Evolutionary conservation across 139 green algal species (phyloP).

Genomic region (Dunaliella sp.): DNA sequence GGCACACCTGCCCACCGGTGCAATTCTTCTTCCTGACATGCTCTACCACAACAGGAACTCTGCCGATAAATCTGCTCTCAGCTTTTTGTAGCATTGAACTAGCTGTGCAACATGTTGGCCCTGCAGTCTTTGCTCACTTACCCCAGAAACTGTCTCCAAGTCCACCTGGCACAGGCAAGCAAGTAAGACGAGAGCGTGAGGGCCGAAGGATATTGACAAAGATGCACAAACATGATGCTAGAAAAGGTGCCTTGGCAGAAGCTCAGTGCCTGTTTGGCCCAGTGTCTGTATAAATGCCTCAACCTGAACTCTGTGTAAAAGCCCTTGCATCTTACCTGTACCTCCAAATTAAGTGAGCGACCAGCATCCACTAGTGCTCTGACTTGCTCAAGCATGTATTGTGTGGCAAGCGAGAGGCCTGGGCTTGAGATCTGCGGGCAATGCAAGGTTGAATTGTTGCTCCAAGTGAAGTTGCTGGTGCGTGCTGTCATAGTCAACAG

Average conservation of each 20-base stretch:
- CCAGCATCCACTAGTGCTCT: not conserved
- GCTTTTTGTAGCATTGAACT: too few species aligned
- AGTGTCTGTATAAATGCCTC: not conserved
- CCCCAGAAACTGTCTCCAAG: not conserved
- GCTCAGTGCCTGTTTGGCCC: not conserved
- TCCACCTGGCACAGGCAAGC: not conserved
- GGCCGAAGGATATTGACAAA: too few species aligned
- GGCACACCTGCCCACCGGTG: too few species aligned
- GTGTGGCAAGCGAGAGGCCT: not conserved
- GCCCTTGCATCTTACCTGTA: not conserved
- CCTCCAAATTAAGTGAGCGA: not conserved
- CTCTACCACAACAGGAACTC: too few species aligned
- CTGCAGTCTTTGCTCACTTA: too few species aligned
- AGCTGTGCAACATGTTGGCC: too few species aligned
- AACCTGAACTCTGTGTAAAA: not conserved
- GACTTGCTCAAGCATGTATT: not conserved
- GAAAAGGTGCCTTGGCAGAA: not conserved
- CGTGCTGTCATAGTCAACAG: too few species aligned
- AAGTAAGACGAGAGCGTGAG: too few species aligned
- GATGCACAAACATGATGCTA: too few species aligned
- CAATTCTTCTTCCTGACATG: too few species aligned
- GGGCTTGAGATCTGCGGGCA: slow-evolving; percentile 6
- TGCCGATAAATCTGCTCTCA: too few species aligned
- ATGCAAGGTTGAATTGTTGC: not conserved
- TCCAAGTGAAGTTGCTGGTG: too few species aligned